phyloP scores from a whole-genome alignment of 768 basidiomycete species.

The Suillus clintonianus region DNA sequence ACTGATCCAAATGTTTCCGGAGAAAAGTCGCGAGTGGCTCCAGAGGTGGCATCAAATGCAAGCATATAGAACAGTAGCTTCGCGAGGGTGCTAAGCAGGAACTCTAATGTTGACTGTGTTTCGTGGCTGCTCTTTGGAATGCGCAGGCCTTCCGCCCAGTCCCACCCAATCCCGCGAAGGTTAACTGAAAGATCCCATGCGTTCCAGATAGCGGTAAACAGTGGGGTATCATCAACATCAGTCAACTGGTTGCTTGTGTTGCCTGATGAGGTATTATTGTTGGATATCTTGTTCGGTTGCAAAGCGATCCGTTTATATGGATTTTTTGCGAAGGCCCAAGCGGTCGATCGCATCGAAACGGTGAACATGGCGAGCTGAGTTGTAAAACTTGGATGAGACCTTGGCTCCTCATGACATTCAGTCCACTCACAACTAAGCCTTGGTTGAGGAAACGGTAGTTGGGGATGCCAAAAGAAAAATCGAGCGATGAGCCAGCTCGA shows the following conservation, averaged over 20 bases:
- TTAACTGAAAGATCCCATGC: slow-evolving; percentile 27
- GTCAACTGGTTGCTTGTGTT: background rate
- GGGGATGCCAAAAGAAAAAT: slow-evolving; percentile 20
- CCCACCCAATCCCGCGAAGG: slow-evolving; percentile 30
- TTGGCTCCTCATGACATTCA: background rate
- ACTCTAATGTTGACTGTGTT: slow-evolving; percentile 15
- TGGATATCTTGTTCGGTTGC: background rate
- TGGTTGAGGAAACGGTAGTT: slow-evolving; percentile 20
- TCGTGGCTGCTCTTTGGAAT: slow-evolving; percentile 15
- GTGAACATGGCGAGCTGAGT: slow-evolving; percentile 27
- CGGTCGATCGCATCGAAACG: slow-evolving; percentile 21
- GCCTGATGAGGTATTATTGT: background rate
- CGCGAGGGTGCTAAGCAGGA: slow-evolving; percentile 11
- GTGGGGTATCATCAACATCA: background rate
- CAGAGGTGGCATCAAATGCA: slow-evolving; percentile 11
- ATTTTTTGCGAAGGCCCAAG: slow-evolving; percentile 18
- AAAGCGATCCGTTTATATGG: background rate
- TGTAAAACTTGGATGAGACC: background rate
- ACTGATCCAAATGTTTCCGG: slow-evolving; percentile 40
- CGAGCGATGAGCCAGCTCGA: slow-evolving; percentile 33
- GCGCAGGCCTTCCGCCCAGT: slow-evolving; percentile 7
- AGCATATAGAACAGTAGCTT: slow-evolving; percentile 1
- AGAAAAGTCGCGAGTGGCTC: slow-evolving; percentile 28
- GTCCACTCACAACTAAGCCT: slow-evolving; percentile 18
- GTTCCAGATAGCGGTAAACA: slow-evolving; percentile 15